A percentile compares a stretch with the other conserved stretches of the same genome.
Evolutionary conservation across 2,329 filamentous ascomycete species (phyloP).

Genomic region (Plectosphaerella sp.): DNA sequence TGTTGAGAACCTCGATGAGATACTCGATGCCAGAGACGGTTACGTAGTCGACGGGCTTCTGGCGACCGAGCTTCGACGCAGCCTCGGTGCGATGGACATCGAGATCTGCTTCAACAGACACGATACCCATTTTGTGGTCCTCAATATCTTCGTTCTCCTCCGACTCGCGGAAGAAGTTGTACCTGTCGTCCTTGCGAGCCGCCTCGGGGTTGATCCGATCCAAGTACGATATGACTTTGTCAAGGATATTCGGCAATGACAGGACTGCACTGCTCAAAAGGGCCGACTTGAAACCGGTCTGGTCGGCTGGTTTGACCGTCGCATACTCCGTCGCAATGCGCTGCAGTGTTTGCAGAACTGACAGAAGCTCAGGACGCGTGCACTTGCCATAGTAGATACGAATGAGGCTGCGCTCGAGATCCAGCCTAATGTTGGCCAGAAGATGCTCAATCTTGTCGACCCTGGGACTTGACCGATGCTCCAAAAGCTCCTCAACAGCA

Average conservation of each 20-base stretch:
- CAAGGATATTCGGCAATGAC: constrained; percentile 70
- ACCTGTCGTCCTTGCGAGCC: constrained; percentile 85
- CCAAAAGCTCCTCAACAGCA: constrained; percentile 81
- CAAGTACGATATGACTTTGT: constrained; percentile 69
- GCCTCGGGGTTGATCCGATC: constrained; percentile 82
- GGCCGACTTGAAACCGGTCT: constrained; percentile 68
- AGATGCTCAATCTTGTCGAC: constrained; percentile 73
- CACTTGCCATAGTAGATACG: constrained; percentile 98
- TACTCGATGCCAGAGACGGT: constrained; percentile 91
- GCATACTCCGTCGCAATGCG: constrained; percentile 74
- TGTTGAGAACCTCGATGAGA: constrained; percentile 85
- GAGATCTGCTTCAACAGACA: constrained; percentile 85
- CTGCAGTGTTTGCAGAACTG: constrained; percentile 80
- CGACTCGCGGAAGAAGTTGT: constrained; percentile 83
- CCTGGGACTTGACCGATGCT: constrained; percentile 58
- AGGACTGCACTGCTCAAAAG: constrained; percentile 69
- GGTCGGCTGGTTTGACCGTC: constrained; percentile 57
- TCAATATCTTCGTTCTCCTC: constrained; percentile 83
- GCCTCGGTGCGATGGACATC: constrained; percentile 70
- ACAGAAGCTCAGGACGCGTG: constrained; percentile 80
- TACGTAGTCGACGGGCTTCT: constrained; percentile 66
- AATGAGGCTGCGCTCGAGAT: constrained; percentile 89
- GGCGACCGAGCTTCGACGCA: constrained; percentile 67
- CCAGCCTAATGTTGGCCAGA: constrained; percentile 66
- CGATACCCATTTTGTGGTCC: constrained; percentile 85